These are phyloP conservation scores for Cyberlindnera galapagoensis DNA, from an alignment of 805 yeast species.

Conservation along the genomic window DNA sequence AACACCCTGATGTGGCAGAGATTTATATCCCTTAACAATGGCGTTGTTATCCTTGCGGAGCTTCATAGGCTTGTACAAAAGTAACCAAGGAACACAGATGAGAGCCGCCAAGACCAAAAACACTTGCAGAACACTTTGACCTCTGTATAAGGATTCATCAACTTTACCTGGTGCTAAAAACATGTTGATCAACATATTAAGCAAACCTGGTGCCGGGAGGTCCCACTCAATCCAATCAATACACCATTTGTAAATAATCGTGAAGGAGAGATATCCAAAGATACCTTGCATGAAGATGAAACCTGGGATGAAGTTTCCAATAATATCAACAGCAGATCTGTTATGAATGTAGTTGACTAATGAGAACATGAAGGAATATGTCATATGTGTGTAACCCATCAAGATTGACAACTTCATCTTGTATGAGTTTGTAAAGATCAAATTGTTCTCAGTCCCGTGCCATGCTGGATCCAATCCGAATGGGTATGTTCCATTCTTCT, in stretches of 20 bases:
- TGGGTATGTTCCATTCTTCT: slow-evolving; percentile 60
- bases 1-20: slow-evolving; percentile 29
- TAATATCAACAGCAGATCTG: slow-evolving; percentile 67
- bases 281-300: slow-evolving; percentile 92
- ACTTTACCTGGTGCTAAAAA: slow-evolving; percentile 88
- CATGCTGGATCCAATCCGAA: slow-evolving; percentile 91
- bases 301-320: slow-evolving; percentile 94
- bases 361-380: slow-evolving; percentile 81
- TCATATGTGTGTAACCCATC: slow-evolving; percentile 94
- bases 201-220: slow-evolving; percentile 82
- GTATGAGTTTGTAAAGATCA: slow-evolving; percentile 88
- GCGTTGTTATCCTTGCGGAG: slow-evolving; percentile 54
- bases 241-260: slow-evolving; percentile 90
- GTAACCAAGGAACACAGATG: slow-evolving; percentile 87
- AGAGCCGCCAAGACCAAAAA: slow-evolving; percentile 69
- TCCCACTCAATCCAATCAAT: slow-evolving; percentile 81
- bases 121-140: slow-evolving; percentile 75
- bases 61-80: slow-evolving; percentile 76
- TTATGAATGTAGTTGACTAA: slow-evolving; percentile 70
- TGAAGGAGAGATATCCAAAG: slow-evolving; percentile 82
- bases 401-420: slow-evolving; percentile 94
- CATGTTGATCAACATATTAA: slow-evolving; percentile 95
- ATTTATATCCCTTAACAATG: slow-evolving; percentile 44
- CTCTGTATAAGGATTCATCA: slow-evolving; percentile 71
- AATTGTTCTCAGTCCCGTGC: slow-evolving; percentile 95